Percentiles rank a stretch among this genome's conserved stretches.
These are phyloP conservation scores for Fusarium sp. DNA, from an alignment of 2,329 filamentous ascomycete genomes.

Conservation along the genomic window DNA sequence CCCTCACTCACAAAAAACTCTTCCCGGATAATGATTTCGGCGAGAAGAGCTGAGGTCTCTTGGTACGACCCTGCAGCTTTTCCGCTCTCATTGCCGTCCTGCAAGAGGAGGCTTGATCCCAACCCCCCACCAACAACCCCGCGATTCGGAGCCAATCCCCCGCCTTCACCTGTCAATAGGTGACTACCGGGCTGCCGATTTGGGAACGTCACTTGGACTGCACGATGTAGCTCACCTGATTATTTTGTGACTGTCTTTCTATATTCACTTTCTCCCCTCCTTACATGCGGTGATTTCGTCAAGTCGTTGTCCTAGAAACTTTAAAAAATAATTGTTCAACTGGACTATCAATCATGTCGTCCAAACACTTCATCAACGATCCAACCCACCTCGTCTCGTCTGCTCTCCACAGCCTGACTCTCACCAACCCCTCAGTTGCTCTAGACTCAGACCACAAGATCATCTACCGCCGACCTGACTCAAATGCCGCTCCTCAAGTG, in stretches of 20 bases:
- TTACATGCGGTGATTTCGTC: neutral
- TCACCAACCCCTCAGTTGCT: constrained; percentile 86
- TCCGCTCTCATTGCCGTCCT: neutral
- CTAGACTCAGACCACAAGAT: constrained; percentile 86
- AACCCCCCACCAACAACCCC: constrained; percentile 6
- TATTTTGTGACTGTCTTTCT: neutral
- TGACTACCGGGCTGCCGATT: neutral
- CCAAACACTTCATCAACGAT: constrained; percentile 92
- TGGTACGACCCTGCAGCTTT: neutral
- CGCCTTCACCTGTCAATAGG: neutral
- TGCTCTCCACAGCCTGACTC: constrained; percentile 81
- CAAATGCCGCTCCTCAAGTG: constrained; percentile 69
- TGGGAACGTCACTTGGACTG: neutral
- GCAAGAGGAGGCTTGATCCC: neutral
- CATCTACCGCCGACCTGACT: constrained; percentile 75
- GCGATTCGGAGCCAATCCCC: constrained; percentile 10
- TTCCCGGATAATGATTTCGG: neutral
- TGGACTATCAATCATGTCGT: constrained; percentile 55
- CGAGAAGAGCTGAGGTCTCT: neutral
- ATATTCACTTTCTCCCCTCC: neutral
- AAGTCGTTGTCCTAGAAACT: neutral
- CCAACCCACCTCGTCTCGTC: constrained; percentile 81
- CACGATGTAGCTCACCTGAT: constrained; percentile 17
- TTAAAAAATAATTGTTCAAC: neutral
- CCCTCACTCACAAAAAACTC: neutral